phyloP scores from a whole-genome alignment of 1,284 basidiomycete genomes.

The Clitocybe nebularis region DNA sequence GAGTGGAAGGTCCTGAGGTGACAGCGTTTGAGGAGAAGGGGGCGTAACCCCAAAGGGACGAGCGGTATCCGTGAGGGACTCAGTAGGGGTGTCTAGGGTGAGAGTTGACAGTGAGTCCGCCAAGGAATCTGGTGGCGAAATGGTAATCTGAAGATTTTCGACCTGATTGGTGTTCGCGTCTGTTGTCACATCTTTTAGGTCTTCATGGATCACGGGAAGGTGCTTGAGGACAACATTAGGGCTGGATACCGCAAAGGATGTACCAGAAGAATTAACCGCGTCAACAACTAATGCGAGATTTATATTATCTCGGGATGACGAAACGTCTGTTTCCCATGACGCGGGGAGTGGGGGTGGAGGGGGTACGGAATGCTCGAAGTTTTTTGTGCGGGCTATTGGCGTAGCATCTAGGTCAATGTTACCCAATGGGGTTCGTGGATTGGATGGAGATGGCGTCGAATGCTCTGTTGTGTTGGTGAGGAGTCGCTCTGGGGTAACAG shows the following conservation, averaged over 20 bases:
- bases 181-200: neutral
- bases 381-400: slow-evolving; percentile 28
- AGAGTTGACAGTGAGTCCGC: slow-evolving; percentile 21
- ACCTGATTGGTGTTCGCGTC: neutral
- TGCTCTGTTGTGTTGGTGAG: slow-evolving; percentile 2
- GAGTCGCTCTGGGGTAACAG: slow-evolving; percentile 13
- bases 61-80: slow-evolving; percentile 22
- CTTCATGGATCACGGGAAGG: slow-evolving; percentile 2
- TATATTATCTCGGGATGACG: slow-evolving; percentile 4
- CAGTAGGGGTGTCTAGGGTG: slow-evolving; percentile 20
- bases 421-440: slow-evolving; percentile 31
- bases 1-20: slow-evolving; percentile 18
- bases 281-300: slow-evolving; percentile 15
- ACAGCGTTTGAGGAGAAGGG: slow-evolving; percentile 20
- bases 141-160: slow-evolving; percentile 12
- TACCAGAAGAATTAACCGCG: slow-evolving; percentile 14
- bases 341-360: slow-evolving; percentile 17
- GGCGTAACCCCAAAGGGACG: slow-evolving; percentile 20
- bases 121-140: slow-evolving; percentile 16
- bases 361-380: slow-evolving; percentile 19
- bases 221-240: slow-evolving; percentile 9
- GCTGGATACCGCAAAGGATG: slow-evolving; percentile 13
- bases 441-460: slow-evolving; percentile 13
- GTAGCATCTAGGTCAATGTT: slow-evolving; percentile 31
- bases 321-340: slow-evolving; percentile 10